Conservation (phyloP, 768 basidiomycete genomes). For the Mycena filopes region DNA sequence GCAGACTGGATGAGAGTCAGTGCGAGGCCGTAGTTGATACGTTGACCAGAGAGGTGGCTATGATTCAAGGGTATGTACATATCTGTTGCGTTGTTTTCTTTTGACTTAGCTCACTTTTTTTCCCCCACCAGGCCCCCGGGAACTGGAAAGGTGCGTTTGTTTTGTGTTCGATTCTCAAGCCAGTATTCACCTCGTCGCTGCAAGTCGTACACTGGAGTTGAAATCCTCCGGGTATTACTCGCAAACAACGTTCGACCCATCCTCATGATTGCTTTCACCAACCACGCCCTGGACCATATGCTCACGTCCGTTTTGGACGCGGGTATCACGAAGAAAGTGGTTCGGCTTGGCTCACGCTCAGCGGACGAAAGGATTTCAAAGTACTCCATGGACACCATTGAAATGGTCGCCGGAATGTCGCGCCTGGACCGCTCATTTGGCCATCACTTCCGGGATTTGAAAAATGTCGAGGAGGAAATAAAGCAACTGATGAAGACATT, state of each 20-base stretch:
- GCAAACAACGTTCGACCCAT: conserved; percentile 63
- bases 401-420: conserved; percentile 54
- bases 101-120: too few species aligned
- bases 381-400: conserved; percentile 70
- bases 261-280: conserved; percentile 68
- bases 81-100: too few species aligned
- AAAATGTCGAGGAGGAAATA: conserved; percentile 59
- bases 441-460: conserved; percentile 51
- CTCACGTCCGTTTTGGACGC: conserved; percentile 72
- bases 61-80: conserved; percentile 76
- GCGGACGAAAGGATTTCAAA: conserved; percentile 68
- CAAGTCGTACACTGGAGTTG: conserved; percentile 74
- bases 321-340: conserved; percentile 67
- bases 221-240: conserved; percentile 75
- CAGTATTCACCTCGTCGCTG: conserved; percentile 6
- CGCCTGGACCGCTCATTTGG: conserved; percentile 50
- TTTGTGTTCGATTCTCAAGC: neutral
- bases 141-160: conserved; percentile 72
- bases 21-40: conserved; percentile 74
- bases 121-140: conserved; percentile 77
- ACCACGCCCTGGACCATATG: conserved; percentile 84
- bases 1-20: conserved; percentile 76
- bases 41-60: conserved; percentile 65
- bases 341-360: conserved; percentile 76
- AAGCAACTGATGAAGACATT: conserved; percentile 56